A percentile compares a stretch with the other conserved stretches of the same genome.
Evolutionary conservation across 805 yeast species (phyloP).

Genomic region (Pichia deserticola): DNA sequence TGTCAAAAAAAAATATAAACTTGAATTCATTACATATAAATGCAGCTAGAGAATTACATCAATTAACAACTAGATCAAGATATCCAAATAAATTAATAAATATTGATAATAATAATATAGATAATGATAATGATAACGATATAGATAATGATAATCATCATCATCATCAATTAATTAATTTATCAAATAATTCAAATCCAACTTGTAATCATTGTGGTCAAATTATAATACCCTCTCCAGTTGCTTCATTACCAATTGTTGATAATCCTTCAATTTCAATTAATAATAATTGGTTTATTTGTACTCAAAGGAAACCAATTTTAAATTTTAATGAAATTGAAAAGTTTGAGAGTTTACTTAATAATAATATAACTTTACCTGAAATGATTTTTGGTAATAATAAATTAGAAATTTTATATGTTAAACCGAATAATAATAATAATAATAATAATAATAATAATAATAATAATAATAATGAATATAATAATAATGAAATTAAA

Average conservation of each 20-base stretch:
- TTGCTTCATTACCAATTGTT: slow-evolving; percentile 51
- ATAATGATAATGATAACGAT: too few relatives aligned
- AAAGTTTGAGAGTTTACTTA: slow-evolving; percentile 48
- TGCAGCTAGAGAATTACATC: slow-evolving; percentile 58
- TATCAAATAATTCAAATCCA: slow-evolving; percentile 1
- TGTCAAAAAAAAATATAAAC: slow-evolving; percentile 15
- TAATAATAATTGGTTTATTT: slow-evolving; percentile 59
- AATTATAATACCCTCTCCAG: slow-evolving; percentile 74
- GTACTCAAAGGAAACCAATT: slow-evolving; percentile 69
- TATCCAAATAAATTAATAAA: slow-evolving; percentile 3
- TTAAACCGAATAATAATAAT: too few relatives aligned
- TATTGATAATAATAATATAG: too few relatives aligned
- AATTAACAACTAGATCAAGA: slow-evolving; percentile 33
- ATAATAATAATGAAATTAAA: slow-evolving; percentile 7
- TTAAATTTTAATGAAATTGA: slow-evolving; percentile 70
- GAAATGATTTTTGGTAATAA: slow-evolving; percentile 97
- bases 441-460: too few relatives aligned
- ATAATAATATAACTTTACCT: slow-evolving; percentile 68
- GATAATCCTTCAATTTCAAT: slow-evolving; percentile 66
- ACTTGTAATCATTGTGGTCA: slow-evolving; percentile 57
- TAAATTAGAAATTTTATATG: slow-evolving; percentile 38
- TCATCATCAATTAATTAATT: background rate
- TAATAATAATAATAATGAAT: background rate
- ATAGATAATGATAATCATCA: background rate
- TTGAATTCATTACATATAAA: slow-evolving; percentile 43